These are phyloP conservation scores for Strigomonas galati DNA, from an alignment of 208 protist species.

Conservation along the genomic window DNA sequence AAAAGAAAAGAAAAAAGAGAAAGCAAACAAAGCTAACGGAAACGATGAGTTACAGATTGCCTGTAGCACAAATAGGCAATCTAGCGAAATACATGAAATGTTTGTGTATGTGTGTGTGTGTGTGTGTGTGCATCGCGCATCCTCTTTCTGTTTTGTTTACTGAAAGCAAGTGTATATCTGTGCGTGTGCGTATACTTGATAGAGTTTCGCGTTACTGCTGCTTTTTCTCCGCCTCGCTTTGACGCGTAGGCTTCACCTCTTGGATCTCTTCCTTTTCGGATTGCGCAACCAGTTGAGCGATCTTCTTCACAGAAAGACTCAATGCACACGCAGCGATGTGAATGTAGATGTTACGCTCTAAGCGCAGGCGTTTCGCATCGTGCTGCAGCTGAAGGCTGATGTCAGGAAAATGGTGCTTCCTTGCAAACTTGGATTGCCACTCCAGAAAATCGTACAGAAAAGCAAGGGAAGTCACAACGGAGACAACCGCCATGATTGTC, in stretches of 20 bases:
- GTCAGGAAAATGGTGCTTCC: constrained; percentile 39
- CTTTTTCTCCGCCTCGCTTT: not conserved
- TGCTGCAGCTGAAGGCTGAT: constrained; percentile 58
- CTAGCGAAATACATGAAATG: too few species aligned
- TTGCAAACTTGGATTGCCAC: constrained; percentile 44
- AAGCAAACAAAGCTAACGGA: not conserved
- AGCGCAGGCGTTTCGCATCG: constrained; percentile 49
- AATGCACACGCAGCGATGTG: constrained; percentile 46
- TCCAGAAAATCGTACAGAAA: constrained; percentile 48
- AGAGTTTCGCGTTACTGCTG: not conserved
- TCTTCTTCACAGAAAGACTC: constrained; percentile 53
- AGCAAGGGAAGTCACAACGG: constrained; percentile 33
- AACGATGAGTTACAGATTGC: too few species aligned
- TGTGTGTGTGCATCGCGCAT: not conserved
- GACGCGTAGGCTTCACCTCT: not conserved
- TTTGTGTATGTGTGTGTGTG: not conserved
- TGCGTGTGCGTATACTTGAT: too few species aligned
- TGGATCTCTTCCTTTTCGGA: not conserved
- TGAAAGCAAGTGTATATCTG: too few species aligned
- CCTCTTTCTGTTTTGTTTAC: not conserved
- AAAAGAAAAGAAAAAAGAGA: not conserved
- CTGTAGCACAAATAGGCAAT: not conserved
- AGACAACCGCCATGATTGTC: constrained; percentile 30
- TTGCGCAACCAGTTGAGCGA: constrained; percentile 11
- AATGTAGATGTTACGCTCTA: constrained; percentile 75